Evolutionary conservation across 2,329 filamentous ascomycete species (phyloP), one percentile per base, ranked within the genome.

Genomic region (Knoxdaviesia capensis): DNA sequence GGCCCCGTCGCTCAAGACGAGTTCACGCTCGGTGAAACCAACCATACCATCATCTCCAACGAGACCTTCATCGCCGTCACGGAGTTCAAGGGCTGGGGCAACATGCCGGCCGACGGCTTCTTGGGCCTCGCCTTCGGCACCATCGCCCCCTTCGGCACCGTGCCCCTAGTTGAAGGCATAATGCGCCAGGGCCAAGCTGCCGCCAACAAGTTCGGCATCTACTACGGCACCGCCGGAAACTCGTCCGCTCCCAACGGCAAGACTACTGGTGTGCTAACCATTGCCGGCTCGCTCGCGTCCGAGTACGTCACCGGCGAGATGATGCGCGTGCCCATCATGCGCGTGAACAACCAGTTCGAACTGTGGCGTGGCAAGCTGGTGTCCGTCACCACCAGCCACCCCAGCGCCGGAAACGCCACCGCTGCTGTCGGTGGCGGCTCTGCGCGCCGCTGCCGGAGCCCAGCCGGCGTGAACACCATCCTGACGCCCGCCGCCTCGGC

Each of bases 51-150:
- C 31, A 43, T 48, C 8, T 35, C 34, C 8, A n/a, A 37, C 36
- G 54, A 57, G 48, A 47, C 46, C 5, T 56, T 57, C 44, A 48
- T 60, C 6, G 48, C 51, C 7, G 54, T 52, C 29, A 53, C 53
- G 43, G 43, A 51, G 41, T 54, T 46, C 40, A 49, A 42, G 28
- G 42, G 44, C 7, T 59, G 56, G 56, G 43, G 43, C 0, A 39
- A 49, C 6, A 48, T 54, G 6, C 46, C 58, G 1, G 53, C 50
- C 4, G 53, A 58, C 38, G 58, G 58, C 28, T 59, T 60, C 46
- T 42, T 60, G 32, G 58, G 58, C 0, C 47, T 60, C 3, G 52
- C 51, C 2, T 60, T 60, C 31, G 45, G 47, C 10, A 52, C 51
- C 28, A 59, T 59, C 38, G 39, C 51, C 6, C 55, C 53, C 5